Evolutionary conservation across 2,329 filamentous ascomycete genomes (phyloP).

Genomic region (Pseudophaeomoniella oleicola): DNA sequence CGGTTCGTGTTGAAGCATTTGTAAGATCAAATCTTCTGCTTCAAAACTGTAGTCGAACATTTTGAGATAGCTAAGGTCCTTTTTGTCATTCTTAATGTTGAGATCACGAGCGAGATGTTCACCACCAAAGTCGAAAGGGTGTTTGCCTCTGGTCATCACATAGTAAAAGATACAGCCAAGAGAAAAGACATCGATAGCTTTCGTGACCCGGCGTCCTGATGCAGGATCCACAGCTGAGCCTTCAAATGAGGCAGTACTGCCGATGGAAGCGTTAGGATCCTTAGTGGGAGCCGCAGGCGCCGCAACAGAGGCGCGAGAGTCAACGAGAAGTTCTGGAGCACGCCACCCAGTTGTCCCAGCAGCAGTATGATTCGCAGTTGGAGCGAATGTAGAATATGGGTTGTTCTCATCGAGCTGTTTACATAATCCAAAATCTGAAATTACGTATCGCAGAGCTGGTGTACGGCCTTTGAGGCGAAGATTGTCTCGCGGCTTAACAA

Average conservation of each 20-base stretch:
- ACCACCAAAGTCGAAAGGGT: constrained; percentile 89
- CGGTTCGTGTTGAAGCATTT: constrained; percentile 59
- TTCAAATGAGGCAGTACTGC: constrained; percentile 27
- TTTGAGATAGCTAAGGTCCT: constrained; percentile 53
- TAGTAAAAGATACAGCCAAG: constrained; percentile 98
- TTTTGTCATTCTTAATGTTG: constrained; percentile 86
- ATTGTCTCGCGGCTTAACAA: constrained; percentile 46
- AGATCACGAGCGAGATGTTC: constrained; percentile 81
- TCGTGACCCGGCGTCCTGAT: constrained; percentile 67
- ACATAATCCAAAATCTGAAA: constrained; percentile 94
- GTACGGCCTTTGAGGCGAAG: constrained; percentile 8
- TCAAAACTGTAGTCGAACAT: constrained; percentile 77
- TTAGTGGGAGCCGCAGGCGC: constrained; percentile 11
- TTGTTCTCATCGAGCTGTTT: constrained; percentile 83
- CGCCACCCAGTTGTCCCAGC: constrained; percentile 93
- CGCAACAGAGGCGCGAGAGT: constrained; percentile 21
- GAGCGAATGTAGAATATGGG: constrained; percentile 87
- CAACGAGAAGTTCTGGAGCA: constrained; percentile 78
- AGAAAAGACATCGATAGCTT: constrained; percentile 94
- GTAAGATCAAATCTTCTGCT: constrained; percentile 70
- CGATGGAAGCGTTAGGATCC: constrained; percentile 28
- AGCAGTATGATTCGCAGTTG: constrained; percentile 62
- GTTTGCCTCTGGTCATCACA: constrained; percentile 80
- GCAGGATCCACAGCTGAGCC: constrained; percentile 39
- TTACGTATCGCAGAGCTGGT: constrained; percentile 66